Conservation (phyloP, 2,329 filamentous ascomycete species). For the Pseudogymnoascus sp. region DNA sequence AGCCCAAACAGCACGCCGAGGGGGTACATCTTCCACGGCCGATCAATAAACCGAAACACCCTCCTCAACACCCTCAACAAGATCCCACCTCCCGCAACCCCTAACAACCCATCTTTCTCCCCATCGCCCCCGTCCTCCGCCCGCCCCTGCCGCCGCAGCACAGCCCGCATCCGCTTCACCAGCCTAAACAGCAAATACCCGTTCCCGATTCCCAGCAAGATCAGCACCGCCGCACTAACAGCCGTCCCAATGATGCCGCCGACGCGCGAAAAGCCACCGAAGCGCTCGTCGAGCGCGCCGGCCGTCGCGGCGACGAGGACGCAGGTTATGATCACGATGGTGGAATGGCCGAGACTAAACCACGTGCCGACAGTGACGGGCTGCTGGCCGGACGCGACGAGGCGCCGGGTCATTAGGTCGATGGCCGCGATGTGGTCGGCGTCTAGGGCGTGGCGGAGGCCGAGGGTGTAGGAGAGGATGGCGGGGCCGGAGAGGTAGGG, state of each 20-base stretch:
- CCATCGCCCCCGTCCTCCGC: conserved; percentile 22
- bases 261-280: conserved; percentile 70
- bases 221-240: conserved; percentile 75
- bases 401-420: conserved; percentile 85
- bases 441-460: conserved; percentile 89
- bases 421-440: conserved; percentile 90
- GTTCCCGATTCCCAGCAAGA: conserved; percentile 78
- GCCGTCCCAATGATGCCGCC: conserved; percentile 87
- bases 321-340: conserved; percentile 84
- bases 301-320: conserved; percentile 87
- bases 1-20: conserved; percentile 83
- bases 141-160: conserved; percentile 42
- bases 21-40: conserved; percentile 94
- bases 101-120: conserved; percentile 39
- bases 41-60: conserved; percentile 67
- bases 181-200: conserved; percentile 78
- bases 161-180: conserved; percentile 57
- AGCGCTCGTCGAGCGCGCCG: conserved; percentile 72
- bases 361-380: conserved; percentile 92
- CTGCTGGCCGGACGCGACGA: conserved; percentile 76
- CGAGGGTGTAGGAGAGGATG: conserved; percentile 79
- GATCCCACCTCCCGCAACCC: conserved; percentile 71
- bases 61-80: conserved; percentile 64
- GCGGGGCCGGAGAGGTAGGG: conserved; percentile 68
- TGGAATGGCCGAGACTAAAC: conserved; percentile 90